phyloP scores from a whole-genome alignment of 106 monocot species.

The Allium fistulosum region DNA sequence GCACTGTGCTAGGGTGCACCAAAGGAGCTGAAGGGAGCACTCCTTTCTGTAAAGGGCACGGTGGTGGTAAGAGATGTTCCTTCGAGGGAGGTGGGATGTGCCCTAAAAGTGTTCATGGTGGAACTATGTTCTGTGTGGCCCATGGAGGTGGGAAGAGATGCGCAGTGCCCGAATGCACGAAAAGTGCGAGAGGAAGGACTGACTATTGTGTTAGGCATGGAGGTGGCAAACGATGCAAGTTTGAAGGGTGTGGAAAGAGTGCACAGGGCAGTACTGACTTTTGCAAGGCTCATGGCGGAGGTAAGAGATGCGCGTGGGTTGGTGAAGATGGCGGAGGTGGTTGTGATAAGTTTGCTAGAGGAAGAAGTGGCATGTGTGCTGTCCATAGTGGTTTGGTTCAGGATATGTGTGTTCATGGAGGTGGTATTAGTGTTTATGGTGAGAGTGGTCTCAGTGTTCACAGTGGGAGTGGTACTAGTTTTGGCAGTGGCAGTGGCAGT shows the following conservation, averaged over 20 bases:
- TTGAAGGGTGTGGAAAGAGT: constrained; percentile 39
- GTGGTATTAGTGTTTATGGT: constrained; percentile 1
- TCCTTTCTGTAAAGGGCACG: constrained; percentile 40
- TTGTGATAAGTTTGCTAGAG: constrained; percentile 54
- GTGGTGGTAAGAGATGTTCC: constrained; percentile 44
- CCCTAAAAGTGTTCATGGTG: constrained; percentile 52
- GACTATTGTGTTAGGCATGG: constrained; percentile 42
- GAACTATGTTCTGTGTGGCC: constrained; percentile 42
- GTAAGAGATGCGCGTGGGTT: constrained; percentile 40
- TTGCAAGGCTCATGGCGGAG: constrained; percentile 53
- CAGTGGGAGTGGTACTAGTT: no score
- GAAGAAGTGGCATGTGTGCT: constrained; percentile 44
- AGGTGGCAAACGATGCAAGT: constrained; percentile 41
- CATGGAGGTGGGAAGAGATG: constrained; percentile 65
- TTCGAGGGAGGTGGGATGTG: constrained; percentile 39
- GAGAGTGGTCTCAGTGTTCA: no score
- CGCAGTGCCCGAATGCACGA: constrained; percentile 35
- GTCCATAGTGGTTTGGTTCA: constrained; percentile 39
- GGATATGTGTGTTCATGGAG: constrained; percentile 54
- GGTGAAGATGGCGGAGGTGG: constrained; percentile 23
- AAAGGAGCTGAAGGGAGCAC: constrained; percentile 61
- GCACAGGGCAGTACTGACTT: constrained; percentile 50
- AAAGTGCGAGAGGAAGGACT: constrained; percentile 40
- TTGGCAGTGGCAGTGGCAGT: no score
- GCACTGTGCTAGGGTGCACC: constrained; percentile 24